phyloP scores from a whole-genome alignment of 2,329 filamentous ascomycete species.

The Penicillium sp. region DNA sequence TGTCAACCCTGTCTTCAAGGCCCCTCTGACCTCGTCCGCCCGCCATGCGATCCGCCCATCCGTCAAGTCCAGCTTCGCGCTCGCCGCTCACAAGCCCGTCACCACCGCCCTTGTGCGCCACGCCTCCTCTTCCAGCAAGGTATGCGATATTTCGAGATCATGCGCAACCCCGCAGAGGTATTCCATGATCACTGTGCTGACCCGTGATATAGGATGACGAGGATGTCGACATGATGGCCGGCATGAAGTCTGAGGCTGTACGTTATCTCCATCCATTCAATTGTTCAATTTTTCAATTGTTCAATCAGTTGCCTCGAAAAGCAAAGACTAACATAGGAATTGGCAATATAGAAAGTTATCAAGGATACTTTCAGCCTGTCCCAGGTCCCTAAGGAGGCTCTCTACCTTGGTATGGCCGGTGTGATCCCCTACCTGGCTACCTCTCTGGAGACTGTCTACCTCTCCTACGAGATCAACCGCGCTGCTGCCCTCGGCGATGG shows the following conservation, averaged over 20 bases:
- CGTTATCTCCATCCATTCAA: conserved; percentile 21
- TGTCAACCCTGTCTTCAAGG: conserved; percentile 48
- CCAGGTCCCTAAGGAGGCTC: conserved; percentile 69
- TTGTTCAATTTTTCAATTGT: neutral
- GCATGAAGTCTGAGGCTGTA: conserved; percentile 64
- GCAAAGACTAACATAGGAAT: conserved; percentile 5
- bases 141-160: conserved; percentile 46
- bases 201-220: conserved; percentile 39
- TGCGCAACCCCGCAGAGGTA: conserved; percentile 26
- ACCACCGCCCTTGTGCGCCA: conserved; percentile 56
- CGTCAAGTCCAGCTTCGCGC: conserved; percentile 44
- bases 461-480: conserved; percentile 81
- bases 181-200: conserved; percentile 54
- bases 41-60: conserved; percentile 41
- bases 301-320: neutral
- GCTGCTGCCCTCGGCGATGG: conserved; percentile 63
- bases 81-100: conserved; percentile 50
- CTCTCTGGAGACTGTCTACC: conserved; percentile 78
- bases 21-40: conserved; percentile 49
- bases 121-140: conserved; percentile 46
- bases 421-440: conserved; percentile 85
- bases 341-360: conserved; percentile 59
- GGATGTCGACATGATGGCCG: conserved; percentile 53
- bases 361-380: conserved; percentile 70
- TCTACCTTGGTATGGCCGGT: conserved; percentile 73